Conservation (phyloP, 345 rosid genomes). For the Limnanthes douglasii region DNA sequence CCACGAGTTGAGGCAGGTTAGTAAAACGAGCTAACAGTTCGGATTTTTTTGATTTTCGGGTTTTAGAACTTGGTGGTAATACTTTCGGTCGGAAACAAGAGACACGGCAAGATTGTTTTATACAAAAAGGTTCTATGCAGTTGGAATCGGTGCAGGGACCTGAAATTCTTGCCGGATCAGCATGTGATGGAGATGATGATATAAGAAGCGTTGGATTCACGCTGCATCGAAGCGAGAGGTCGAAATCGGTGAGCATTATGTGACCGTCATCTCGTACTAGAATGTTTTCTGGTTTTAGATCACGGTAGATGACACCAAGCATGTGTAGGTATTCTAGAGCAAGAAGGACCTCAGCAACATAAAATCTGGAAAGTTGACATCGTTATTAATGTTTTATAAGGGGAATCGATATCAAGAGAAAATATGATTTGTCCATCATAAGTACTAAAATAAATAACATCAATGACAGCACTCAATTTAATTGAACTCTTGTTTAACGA, state of each 20-base stretch:
- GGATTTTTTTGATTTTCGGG: constrained; percentile 34
- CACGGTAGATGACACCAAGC: constrained; percentile 92
- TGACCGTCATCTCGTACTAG: constrained; percentile 97
- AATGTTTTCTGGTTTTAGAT: constrained; percentile 91
- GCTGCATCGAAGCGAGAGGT: constrained; percentile 74
- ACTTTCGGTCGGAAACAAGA: constrained; percentile 88
- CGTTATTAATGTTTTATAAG: no score
- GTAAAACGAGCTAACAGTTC: constrained; percentile 27
- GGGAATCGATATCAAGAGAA: no score
- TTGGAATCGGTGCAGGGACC: constrained; percentile 60
- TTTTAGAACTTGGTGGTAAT: constrained; percentile 42
- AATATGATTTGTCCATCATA: no score
- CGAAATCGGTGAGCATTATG: constrained; percentile 97
- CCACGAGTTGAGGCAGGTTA: constrained; percentile 87
- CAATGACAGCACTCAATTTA: no score
- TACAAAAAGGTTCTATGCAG: constrained; percentile 77
- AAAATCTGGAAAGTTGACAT: constrained; percentile 47
- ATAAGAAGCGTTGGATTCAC: constrained; percentile 83
- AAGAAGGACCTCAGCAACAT: constrained; percentile 92
- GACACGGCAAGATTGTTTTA: constrained; percentile 60
- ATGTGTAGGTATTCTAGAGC: constrained; percentile 95
- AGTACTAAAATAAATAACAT: no score
- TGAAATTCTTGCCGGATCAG: constrained; percentile 49
- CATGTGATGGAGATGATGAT: constrained; percentile 28
- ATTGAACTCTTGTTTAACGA: no score